Evolutionary conservation across 768 basidiomycete genomes (phyloP).

Genomic region (Pisolithus tinctorius): DNA sequence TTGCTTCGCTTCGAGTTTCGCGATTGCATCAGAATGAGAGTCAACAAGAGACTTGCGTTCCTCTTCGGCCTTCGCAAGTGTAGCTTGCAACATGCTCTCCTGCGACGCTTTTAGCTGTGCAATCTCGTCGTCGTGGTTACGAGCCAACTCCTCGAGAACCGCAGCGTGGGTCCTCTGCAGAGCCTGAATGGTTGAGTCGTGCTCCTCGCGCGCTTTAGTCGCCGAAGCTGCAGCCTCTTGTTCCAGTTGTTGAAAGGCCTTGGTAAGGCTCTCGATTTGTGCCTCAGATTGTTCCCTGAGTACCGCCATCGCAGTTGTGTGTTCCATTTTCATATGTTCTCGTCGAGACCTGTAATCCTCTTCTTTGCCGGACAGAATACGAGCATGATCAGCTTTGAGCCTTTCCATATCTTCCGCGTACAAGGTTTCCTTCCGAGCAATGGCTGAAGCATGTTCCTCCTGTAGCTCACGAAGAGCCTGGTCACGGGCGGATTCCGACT

Average conservation of each 20-base stretch:
- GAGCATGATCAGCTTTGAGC: slow-evolving; percentile 57
- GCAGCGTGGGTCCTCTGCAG: slow-evolving; percentile 51
- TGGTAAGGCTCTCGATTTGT: slow-evolving; percentile 59
- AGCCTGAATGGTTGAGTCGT: slow-evolving; percentile 40
- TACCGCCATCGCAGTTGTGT: slow-evolving; percentile 25
- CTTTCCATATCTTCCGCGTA: slow-evolving; percentile 61
- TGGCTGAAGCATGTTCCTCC: slow-evolving; percentile 63
- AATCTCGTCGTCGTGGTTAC: slow-evolving; percentile 51
- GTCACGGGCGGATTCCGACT: slow-evolving; percentile 64
- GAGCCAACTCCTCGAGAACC: slow-evolving; percentile 49
- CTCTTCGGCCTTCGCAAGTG: slow-evolving; percentile 27
- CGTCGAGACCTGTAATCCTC: slow-evolving; percentile 46
- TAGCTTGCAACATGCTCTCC: slow-evolving; percentile 29
- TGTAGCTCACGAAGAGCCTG: slow-evolving; percentile 58
- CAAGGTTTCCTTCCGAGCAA: slow-evolving; percentile 58
- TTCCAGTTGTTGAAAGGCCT: slow-evolving; percentile 42
- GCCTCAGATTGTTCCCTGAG: slow-evolving; percentile 30
- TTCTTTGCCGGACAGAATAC: slow-evolving; percentile 46
- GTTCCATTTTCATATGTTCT: slow-evolving; percentile 29
- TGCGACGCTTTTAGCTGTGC: slow-evolving; percentile 43
- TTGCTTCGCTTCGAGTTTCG: slow-evolving; percentile 40
- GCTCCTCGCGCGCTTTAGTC: slow-evolving; percentile 35
- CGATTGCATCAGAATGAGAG: slow-evolving; percentile 37
- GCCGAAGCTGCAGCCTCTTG: slow-evolving; percentile 35
- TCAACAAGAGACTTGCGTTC: slow-evolving; percentile 30